Base-by-base conservation (phyloP, 2,329 filamentous ascomycete genomes). In the Alternaria tenuissima region DNA sequence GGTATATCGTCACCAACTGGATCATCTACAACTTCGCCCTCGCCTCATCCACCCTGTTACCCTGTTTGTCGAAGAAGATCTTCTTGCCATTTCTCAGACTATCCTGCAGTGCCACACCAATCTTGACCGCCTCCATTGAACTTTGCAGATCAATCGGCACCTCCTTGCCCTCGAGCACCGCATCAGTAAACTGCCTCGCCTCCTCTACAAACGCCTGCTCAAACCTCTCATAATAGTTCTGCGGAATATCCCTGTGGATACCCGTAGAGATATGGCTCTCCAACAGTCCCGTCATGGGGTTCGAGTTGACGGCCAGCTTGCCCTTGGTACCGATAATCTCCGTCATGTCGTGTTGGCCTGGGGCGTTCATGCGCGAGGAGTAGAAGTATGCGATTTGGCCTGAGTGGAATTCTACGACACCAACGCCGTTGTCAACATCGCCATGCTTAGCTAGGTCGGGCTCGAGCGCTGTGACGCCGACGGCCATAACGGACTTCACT, bases 251-350 rank as follows among this genome's bases (percentile, higher is more conserved):
- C 36, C 85, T 81, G 12, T 84, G 79, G 24, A 90, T 82, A 4
- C 87, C 87, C 1, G 70, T 79, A 0, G 81, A 52, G 67, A 87
- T 81, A 71, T 86, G 84, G 46, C 86, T 79, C 59, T 87, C 83
- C 24, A 89, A 83, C 22, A 88, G 78, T 58, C 85, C 85, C 2
- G 75, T 78, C 47, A 80, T 78, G 5, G 88, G 88, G 64, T 88
- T 84, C 7, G 80, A 82, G 68, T 90, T 90, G 62, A 91, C 81
- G 1, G 82, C 78, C 6, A 91, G 70, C 73, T 90, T 90, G 41
- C 88, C 88, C 66, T 84, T 82, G 1, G 88, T 91, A 12, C 88
- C 89, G 55, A 90, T 88, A 63, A 91, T 85, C 77, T 90, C 88
- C 0, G 88, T 89, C 59, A 83, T 85, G 72, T 91, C 89, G 62